Conservation (phyloP, 441 rosid genomes). For the Aleurites moluccanus region DNA sequence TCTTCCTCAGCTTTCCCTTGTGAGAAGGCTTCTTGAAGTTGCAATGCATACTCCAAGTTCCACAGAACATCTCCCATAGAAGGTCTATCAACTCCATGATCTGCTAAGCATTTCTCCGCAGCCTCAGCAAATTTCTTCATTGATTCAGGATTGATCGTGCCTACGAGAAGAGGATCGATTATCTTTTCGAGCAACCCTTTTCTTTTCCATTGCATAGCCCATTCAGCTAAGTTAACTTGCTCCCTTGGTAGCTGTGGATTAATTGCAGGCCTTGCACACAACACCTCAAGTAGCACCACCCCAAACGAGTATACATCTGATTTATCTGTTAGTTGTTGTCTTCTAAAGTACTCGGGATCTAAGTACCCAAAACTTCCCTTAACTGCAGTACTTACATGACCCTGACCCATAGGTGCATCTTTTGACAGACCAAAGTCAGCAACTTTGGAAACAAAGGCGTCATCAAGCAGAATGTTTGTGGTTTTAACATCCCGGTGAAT, state of each 20-base stretch:
- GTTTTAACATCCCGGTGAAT: conserved; percentile 86
- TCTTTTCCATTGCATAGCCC: conserved; percentile 95
- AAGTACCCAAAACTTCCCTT: conserved; percentile 87
- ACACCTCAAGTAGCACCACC: conserved; percentile 75
- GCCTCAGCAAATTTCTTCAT: conserved; percentile 88
- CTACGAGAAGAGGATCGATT: conserved; percentile 68
- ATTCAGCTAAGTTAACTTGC: conserved; percentile 87
- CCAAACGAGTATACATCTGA: conserved; percentile 91
- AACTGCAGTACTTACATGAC: conserved; percentile 83
- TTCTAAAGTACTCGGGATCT: conserved; percentile 82
- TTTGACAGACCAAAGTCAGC: conserved; percentile 88
- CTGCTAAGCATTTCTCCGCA: conserved; percentile 84
- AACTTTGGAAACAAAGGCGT: conserved; percentile 84
- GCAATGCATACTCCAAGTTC: conserved; percentile 93
- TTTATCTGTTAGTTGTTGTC: conserved; percentile 79
- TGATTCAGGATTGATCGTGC: conserved; percentile 70
- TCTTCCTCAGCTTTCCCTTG: conserved; percentile 60
- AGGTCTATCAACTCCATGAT: conserved; percentile 88
- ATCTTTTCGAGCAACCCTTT: conserved; percentile 78
- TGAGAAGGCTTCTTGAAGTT: conserved; percentile 75
- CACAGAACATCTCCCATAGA: conserved; percentile 94
- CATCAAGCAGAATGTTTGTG: conserved; percentile 80
- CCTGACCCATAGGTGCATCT: conserved; percentile 73
- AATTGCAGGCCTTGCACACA: conserved; percentile 80
- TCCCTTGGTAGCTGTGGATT: conserved; percentile 70